Base-by-base conservation (phyloP, 345 rosid species). In the Nephelium lappaceum region DNA sequence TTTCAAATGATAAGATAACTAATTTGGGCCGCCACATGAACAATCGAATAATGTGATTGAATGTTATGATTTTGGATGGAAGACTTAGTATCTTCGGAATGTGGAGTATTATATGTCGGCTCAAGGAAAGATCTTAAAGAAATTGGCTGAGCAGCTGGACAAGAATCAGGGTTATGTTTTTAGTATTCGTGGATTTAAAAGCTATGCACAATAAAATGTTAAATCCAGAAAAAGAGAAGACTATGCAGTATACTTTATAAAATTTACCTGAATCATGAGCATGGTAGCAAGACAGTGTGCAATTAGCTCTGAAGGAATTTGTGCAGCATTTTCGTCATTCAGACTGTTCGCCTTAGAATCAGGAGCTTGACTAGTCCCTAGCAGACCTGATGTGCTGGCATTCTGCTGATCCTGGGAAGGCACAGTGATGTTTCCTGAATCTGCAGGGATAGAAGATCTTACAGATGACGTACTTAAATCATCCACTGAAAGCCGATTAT, bases 251-350 rank as follows among this genome's bases (percentile, higher is more conserved):
- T 16, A 23, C 65, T 53, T 19, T 7, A 25, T 31, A 16, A 51
- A 49, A 67, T 73, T 81, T 71, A 91, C 97, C 97, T 91, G 95
- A 81, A 91, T 93, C 93, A 91, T 89, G 69, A 91, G 88, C 84
- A 93, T 78, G 71, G 97, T 86, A 55, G 95, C 91, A 57, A 93
- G 90, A 75, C 92, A 93, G 10, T 88, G 87, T 8, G 91, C 83
- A 53, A 93, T 87, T 71, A 93, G 88, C 64, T 91, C 92, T 19
- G 88, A 86, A 2, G 95, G 95, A 63, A 93, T 83, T 69, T 84
- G 85, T 16, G 72, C 78, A 38, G 82, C 91, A 63, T 84, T 85
- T 68, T 84, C 84, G 53, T 83, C 77, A 18, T 84, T 69, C 9
- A 57, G 74, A 71, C 25, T 73, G 67, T 85, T 85, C 60, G 69